Evolutionary conservation across 352 stramenopile species (phyloP), one percentile per base, ranked within the genome.

Genomic region (Phytophthora pinifolia): DNA sequence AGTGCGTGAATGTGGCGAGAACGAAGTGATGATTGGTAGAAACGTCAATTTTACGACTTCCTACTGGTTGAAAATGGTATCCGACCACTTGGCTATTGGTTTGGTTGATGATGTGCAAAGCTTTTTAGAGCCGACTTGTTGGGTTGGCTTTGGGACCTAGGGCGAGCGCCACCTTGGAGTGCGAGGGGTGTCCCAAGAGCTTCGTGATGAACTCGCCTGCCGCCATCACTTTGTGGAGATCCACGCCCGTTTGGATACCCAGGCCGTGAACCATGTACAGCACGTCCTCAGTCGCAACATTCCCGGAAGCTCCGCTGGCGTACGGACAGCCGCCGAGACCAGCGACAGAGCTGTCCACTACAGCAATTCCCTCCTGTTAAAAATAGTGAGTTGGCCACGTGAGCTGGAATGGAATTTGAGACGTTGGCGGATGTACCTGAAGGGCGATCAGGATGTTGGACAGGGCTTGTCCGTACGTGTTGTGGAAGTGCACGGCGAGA

Each of bases 251-350:
- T n/a, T 76, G 60, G 30, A 99, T 91, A 31, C 96, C 94, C 36
- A 98, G 74, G 10, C 96, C 96, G 45, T 98, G 70, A 30, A 99
- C 62, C 95, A 99, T 98, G 76, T 98, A 99, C 6, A 99, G 76
- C 37, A 98, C 89, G 68, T 99, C 96, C 72, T 99, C 96, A 0
- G 96, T 99, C 9, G 96, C 94, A 14, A 99, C 92, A 70, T 99
- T 99, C 30, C 96, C 96, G 6, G 90, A 97, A 12, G 96, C 96
- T 47, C 96, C 96, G n/a, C 83, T 87, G 10, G 96, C 96, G 69
- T 98, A 99, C 9, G 96, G 96, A 55, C 96, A 99, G 12, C 96
- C 96, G 29, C 96, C 96, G 2, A 99, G 73, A n/a, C 96, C 96
- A 42, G 89, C 89, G 3, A 98, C 94, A 5, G 94, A 97, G 53